Conservation (phyloP, 345 rosid genomes). For the Eucalyptus pauciflora region DNA sequence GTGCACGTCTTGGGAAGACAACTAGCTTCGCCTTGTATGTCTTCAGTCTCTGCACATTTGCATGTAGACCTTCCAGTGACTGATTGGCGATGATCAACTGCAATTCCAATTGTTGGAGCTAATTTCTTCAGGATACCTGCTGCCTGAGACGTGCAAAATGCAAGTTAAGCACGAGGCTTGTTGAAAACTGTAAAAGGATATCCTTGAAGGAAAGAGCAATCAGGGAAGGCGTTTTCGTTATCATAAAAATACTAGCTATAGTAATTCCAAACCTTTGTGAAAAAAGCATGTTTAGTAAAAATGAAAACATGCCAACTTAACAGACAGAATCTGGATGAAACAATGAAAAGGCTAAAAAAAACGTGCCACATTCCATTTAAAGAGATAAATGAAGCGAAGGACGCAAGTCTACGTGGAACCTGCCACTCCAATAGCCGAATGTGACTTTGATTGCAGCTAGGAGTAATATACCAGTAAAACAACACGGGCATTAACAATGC, state of each 20-base stretch:
- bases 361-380: not conserved
- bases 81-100: slow-evolving; percentile 78
- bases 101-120: slow-evolving; percentile 69
- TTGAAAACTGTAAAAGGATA: not conserved
- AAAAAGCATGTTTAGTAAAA: too few relatives aligned
- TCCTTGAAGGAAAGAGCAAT: too few relatives aligned
- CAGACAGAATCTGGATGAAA: not conserved
- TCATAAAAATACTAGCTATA: too few relatives aligned
- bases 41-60: slow-evolving; percentile 82
- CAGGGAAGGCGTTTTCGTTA: too few relatives aligned
- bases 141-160: slow-evolving; percentile 19
- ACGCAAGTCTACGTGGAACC: not conserved
- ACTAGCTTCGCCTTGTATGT: slow-evolving; percentile 82
- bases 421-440: not conserved
- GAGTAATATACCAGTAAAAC: not conserved
- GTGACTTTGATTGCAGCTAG: not conserved
- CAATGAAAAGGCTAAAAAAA: not conserved
- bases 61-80: slow-evolving; percentile 67
- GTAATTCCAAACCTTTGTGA: too few relatives aligned
- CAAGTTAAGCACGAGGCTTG: not conserved
- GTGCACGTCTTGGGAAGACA: slow-evolving; percentile 69
- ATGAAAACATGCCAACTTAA: not conserved
- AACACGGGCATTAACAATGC: not conserved
- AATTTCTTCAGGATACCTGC: slow-evolving; percentile 80
- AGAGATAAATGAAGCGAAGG: not conserved